Conservation (phyloP, 768 basidiomycete genomes). For the Dentipellis sp. region DNA sequence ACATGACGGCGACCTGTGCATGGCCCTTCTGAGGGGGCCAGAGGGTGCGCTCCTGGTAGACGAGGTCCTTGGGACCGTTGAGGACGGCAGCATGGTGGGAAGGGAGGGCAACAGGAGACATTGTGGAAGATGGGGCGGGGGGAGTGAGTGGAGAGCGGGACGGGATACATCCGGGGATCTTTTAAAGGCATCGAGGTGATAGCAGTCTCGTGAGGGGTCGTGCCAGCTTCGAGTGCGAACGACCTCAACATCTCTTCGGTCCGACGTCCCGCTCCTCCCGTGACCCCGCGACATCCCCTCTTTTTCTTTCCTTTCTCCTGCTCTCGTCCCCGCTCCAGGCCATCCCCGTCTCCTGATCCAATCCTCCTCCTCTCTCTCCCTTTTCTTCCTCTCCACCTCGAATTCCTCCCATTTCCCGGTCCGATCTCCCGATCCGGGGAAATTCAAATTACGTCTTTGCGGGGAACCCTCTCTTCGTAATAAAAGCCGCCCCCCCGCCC, state of each 20-base stretch:
- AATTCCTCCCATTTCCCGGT: background rate
- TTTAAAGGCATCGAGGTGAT: constrained; percentile 15
- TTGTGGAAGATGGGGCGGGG: constrained; percentile 15
- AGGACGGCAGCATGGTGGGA: constrained; percentile 71
- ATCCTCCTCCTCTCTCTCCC: background rate
- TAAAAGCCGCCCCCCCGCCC: background rate
- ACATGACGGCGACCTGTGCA: constrained; percentile 68
- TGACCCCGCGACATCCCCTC: background rate
- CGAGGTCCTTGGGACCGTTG: constrained; percentile 76
- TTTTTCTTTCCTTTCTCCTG: background rate
- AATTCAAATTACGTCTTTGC: constrained; percentile 5
- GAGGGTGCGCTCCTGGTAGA: constrained; percentile 62
- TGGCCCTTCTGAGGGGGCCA: constrained; percentile 66
- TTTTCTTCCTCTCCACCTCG: background rate
- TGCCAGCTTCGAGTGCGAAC: background rate
- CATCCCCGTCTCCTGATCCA: too few species aligned
- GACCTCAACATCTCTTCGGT: background rate
- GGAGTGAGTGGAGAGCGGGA: constrained; percentile 17
- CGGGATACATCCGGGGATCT: constrained; percentile 7
- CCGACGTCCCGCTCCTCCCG: background rate
- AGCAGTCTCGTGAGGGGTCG: constrained; percentile 26
- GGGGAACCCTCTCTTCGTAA: background rate
- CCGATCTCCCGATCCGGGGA: background rate
- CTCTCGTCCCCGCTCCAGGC: background rate
- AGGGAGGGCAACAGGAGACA: constrained; percentile 41